phyloP scores from a whole-genome alignment of 805 yeast genomes.

The Kluyveromyces siamensis region DNA sequence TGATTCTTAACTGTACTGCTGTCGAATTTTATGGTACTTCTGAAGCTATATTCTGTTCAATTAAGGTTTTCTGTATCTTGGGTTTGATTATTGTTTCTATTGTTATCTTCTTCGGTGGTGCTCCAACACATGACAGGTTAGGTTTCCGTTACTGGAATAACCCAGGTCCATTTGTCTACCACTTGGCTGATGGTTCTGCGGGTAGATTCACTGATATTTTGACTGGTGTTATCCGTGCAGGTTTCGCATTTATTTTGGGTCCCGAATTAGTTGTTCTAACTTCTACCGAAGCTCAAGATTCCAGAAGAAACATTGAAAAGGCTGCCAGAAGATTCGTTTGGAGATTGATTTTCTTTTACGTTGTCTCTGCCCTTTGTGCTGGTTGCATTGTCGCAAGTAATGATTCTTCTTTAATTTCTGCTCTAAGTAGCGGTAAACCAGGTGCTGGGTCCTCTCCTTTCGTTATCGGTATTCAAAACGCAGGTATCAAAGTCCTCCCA shows the following conservation, averaged over 20 bases:
- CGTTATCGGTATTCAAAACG: constrained; percentile 54
- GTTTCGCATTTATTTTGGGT: constrained; percentile 53
- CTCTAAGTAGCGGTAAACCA: constrained; percentile 40
- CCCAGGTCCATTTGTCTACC: constrained; percentile 49
- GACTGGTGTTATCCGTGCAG: constrained; percentile 55
- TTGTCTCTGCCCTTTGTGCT: constrained; percentile 46
- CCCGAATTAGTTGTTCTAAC: constrained; percentile 55
- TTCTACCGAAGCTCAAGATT: constrained; percentile 51
- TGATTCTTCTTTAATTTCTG: constrained; percentile 39
- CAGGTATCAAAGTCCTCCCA: constrained; percentile 50
- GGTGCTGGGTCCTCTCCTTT: constrained; percentile 61
- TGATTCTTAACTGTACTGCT: constrained; percentile 41
- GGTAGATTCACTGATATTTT: constrained; percentile 59
- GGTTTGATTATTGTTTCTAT: constrained; percentile 39
- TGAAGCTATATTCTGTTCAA: constrained; percentile 33
- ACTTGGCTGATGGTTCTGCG: constrained; percentile 41
- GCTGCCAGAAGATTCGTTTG: constrained; percentile 53
- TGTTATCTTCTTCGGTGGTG: constrained; percentile 43
- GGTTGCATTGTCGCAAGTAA: constrained; percentile 52
- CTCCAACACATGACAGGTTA: constrained; percentile 38
- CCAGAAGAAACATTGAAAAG: constrained; percentile 51
- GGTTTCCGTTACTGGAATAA: constrained; percentile 62
- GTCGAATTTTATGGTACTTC: constrained; percentile 39
- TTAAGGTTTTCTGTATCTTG: constrained; percentile 37
- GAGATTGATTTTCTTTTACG: constrained; percentile 53